A percentile compares a stretch with the other conserved stretches of the same genome.
Evolutionary conservation across 164 flowering plant genomes (phyloP).

Genomic region (Santalum album): DNA sequence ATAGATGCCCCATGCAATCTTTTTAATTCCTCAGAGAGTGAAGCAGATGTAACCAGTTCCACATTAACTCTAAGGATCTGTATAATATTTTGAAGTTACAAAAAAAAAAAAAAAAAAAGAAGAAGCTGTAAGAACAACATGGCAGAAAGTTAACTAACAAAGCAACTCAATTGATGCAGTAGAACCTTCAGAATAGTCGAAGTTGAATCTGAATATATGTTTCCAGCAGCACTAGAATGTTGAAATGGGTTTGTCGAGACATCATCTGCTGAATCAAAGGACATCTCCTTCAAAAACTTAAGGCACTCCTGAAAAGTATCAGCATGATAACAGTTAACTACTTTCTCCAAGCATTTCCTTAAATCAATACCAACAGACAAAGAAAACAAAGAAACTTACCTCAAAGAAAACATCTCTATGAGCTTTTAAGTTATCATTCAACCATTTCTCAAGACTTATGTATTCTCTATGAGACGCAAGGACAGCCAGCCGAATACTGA

Average conservation of each 20-base stretch:
- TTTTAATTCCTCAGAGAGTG: conserved; percentile 63
- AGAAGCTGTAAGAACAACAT: background rate
- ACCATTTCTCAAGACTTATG: conserved; percentile 73
- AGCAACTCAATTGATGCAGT: background rate
- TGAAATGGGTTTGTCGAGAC: conserved; percentile 41
- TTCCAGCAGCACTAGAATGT: conserved; percentile 38
- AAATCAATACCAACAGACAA: background rate
- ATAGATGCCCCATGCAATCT: conserved; percentile 35
- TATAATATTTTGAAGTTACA: conserved; percentile 1
- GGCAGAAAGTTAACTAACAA: background rate
- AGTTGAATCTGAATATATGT: conserved; percentile 43
- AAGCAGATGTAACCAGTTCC: conserved; percentile 33
- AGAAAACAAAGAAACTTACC: conserved; percentile 26
- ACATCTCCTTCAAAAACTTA: conserved; percentile 60
- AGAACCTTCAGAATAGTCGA: conserved; percentile 61
- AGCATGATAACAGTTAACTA: background rate
- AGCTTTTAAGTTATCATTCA: conserved; percentile 39
- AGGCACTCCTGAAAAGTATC: conserved; percentile 65
- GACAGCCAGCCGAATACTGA: conserved; percentile 61
- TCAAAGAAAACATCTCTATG: conserved; percentile 62
- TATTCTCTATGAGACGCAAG: conserved; percentile 62
- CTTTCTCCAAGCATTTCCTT: background rate
- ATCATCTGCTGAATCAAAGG: conserved; percentile 34
- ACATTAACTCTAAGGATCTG: conserved; percentile 72
- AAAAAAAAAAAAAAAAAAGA: no score